These are phyloP conservation scores for Cercospora sojina DNA, from an alignment of 2,329 filamentous ascomycete species.

Conservation along the genomic window DNA sequence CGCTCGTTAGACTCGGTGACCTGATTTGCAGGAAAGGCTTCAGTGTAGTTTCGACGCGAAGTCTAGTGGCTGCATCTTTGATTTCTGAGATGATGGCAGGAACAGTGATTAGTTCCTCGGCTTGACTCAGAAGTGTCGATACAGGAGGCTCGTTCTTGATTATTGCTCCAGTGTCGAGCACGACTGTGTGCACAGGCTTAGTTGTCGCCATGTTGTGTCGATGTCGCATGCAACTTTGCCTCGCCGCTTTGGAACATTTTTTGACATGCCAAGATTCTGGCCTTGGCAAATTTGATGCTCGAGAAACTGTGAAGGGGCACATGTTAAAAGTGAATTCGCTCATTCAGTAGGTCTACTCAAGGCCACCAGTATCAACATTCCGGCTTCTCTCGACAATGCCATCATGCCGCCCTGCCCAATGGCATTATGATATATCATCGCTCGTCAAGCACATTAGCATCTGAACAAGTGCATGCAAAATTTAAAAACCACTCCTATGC, in stretches of 20 bases:
- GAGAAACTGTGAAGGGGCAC: background rate
- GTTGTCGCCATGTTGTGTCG: constrained; percentile 33
- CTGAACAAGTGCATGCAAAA: background rate
- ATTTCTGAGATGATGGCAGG: constrained; percentile 87
- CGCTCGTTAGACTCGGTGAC: constrained; percentile 70
- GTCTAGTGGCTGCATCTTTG: constrained; percentile 74
- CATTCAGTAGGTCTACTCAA: background rate
- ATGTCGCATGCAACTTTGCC: background rate
- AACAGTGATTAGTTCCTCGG: constrained; percentile 76
- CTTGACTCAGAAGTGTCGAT: constrained; percentile 74
- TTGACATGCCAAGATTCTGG: background rate
- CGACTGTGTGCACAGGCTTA: constrained; percentile 77
- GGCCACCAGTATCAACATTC: background rate
- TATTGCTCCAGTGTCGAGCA: constrained; percentile 88
- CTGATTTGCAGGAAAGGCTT: constrained; percentile 80
- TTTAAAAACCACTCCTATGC: constrained; percentile 61
- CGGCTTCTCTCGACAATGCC: background rate
- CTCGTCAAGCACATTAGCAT: constrained; percentile 15
- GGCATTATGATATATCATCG: constrained; percentile 10
- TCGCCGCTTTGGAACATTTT: constrained; percentile 6
- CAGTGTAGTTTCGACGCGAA: constrained; percentile 78
- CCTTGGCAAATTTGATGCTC: background rate
- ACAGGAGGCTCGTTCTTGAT: constrained; percentile 89
- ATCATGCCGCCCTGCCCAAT: background rate
- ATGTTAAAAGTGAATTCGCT: background rate